Conservation (phyloP, 768 basidiomycete genomes). For the Krasilnikovozyma curviuscula region DNA sequence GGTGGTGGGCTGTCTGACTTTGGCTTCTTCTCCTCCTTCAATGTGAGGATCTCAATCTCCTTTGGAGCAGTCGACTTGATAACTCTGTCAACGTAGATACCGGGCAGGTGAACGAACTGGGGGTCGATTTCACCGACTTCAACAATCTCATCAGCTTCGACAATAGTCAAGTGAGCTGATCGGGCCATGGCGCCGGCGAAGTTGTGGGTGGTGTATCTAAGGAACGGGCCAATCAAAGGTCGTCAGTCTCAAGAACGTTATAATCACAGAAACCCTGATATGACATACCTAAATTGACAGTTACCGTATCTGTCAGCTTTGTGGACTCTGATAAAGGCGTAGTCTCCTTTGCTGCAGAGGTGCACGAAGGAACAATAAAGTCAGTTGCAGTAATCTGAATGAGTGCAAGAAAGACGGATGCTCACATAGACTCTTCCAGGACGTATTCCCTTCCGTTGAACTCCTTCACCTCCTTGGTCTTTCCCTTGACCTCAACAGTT, state of each 20-base stretch:
- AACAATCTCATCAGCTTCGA: slow-evolving; percentile 87
- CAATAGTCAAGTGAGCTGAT: slow-evolving; percentile 71
- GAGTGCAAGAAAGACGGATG: too few relatives aligned
- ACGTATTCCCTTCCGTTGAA: slow-evolving; percentile 64
- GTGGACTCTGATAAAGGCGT: slow-evolving; percentile 70
- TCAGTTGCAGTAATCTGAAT: too few relatives aligned
- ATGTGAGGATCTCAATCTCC: slow-evolving; percentile 51
- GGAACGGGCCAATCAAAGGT: neutral
- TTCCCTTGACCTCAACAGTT: slow-evolving; percentile 48
- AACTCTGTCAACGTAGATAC: slow-evolving; percentile 75
- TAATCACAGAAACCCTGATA: too few relatives aligned
- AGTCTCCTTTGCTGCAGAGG: slow-evolving; percentile 26
- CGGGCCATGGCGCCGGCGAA: slow-evolving; percentile 74
- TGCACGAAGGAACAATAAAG: too few relatives aligned
- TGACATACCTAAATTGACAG: slow-evolving; percentile 58
- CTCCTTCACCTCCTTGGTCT: slow-evolving; percentile 44
- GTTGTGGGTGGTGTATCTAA: slow-evolving; percentile 68
- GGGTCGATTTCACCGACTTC: slow-evolving; percentile 63
- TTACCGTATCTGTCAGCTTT: slow-evolving; percentile 83
- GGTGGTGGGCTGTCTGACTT: slow-evolving; percentile 14
- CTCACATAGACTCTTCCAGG: slow-evolving; percentile 64
- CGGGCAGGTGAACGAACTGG: slow-evolving; percentile 43
- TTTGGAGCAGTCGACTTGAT: slow-evolving; percentile 59
- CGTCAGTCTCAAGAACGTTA: too few relatives aligned
- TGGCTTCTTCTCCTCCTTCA: slow-evolving; percentile 13